Evolutionary conservation across 177 flowering plant genomes (phyloP).

Genomic region (Vitis hybrid): DNA sequence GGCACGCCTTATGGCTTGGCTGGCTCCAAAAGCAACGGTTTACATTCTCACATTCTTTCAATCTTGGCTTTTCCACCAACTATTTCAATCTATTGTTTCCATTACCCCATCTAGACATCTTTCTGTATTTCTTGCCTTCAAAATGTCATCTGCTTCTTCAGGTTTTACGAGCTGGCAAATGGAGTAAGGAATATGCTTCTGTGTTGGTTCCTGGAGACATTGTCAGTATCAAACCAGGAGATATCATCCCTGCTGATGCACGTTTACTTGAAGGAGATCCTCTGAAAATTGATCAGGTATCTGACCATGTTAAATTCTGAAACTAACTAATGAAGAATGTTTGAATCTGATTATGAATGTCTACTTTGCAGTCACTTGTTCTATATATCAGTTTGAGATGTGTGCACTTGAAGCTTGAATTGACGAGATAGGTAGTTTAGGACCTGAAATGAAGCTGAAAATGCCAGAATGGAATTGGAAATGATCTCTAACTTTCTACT

Average conservation of each 20-base stretch:
- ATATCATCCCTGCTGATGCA: constrained; percentile 39
- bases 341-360: no score
- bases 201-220: constrained; percentile 37
- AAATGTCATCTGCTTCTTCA: neutral
- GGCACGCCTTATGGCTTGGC: constrained; percentile 34
- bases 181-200: constrained; percentile 34
- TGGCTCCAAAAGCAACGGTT: constrained; percentile 39
- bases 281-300: constrained; percentile 30
- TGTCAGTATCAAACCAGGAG: constrained; percentile 32
- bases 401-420: no score
- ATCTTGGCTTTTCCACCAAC: neutral
- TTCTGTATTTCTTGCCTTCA: neutral
- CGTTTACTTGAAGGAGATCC: constrained; percentile 38
- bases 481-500: no score
- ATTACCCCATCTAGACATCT: neutral
- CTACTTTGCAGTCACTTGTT: no score
- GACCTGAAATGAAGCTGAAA: no score
- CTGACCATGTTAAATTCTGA: no score
- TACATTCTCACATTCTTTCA: neutral
- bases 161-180: constrained; percentile 33
- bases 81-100: neutral
- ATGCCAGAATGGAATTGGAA: no score
- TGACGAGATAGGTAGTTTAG: no score
- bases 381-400: no score
- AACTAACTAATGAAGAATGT: no score